Evolutionary conservation across 2,329 filamentous ascomycete genomes (phyloP).

Genomic region (Neoarthrinium moseri): DNA sequence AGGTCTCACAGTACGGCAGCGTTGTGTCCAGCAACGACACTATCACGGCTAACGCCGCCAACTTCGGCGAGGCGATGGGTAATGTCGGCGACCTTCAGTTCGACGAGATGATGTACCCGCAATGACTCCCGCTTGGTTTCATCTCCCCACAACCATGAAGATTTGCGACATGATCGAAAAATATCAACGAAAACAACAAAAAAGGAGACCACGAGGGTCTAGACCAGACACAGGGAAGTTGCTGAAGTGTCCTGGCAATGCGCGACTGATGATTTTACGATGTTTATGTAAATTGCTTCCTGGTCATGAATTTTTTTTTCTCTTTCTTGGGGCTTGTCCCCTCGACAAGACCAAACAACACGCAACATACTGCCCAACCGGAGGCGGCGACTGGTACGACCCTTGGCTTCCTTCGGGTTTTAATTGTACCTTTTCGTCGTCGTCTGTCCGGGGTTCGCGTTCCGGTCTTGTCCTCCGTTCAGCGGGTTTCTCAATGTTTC

Average conservation of each 20-base stretch:
- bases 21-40: slow-evolving; percentile 26
- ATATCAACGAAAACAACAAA: background rate
- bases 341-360: no score
- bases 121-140: slow-evolving; percentile 13
- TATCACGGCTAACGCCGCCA: slow-evolving; percentile 22
- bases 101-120: slow-evolving; percentile 21
- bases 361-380: no score
- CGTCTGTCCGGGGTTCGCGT: background rate
- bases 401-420: background rate
- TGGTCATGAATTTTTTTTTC: no score
- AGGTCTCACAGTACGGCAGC: slow-evolving; percentile 23
- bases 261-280: background rate
- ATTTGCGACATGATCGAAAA: background rate
- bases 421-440: background rate
- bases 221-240: background rate
- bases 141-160: background rate
- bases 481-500: slow-evolving; percentile 1
- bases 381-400: no score
- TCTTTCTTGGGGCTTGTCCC: background rate
- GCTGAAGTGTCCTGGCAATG: background rate
- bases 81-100: slow-evolving; percentile 24
- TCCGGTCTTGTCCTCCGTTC: background rate
- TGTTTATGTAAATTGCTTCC: no score
- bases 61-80: slow-evolving; percentile 19
- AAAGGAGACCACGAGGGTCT: background rate